Conservation (phyloP, 495 filamentous ascomycete species). For the Neurospora pannonica region DNA sequence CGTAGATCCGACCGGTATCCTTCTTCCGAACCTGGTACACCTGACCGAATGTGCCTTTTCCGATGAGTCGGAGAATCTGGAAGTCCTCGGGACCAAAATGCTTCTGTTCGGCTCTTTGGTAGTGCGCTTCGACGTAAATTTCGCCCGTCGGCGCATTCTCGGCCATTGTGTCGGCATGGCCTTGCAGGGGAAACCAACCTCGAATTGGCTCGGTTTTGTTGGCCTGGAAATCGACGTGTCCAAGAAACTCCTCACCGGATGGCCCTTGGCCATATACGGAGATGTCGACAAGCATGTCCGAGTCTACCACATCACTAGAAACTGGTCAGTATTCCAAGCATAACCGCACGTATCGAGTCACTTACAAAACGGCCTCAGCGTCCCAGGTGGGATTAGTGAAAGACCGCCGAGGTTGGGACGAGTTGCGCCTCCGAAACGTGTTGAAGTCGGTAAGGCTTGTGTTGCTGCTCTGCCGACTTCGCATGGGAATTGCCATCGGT, state of each 20-base stretch:
- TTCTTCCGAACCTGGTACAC: constrained; percentile 99
- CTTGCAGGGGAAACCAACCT: constrained; percentile 76
- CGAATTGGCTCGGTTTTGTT: constrained; percentile 54
- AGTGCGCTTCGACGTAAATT: constrained; percentile 75
- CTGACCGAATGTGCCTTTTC: constrained; percentile 98
- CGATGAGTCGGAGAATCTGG: constrained; percentile 89
- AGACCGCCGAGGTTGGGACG: constrained; percentile 33
- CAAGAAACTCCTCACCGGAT: constrained; percentile 81
- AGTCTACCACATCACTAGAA: constrained; percentile 82
- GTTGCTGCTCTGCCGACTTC: constrained; percentile 87
- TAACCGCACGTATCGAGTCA: constrained; percentile 3
- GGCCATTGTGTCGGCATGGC: constrained; percentile 43
- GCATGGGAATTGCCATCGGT: constrained; percentile 91
- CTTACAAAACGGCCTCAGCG: constrained; percentile 91
- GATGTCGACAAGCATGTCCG: constrained; percentile 83
- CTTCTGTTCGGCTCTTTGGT: constrained; percentile 82
- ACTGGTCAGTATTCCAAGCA: constrained; percentile 22
- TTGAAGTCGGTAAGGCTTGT: constrained; percentile 67
- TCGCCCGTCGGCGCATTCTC: constrained; percentile 71
- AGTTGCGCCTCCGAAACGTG: constrained; percentile 50
- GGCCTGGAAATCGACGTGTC: constrained; percentile 73
- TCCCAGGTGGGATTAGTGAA: constrained; percentile 92
- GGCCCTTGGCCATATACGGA: constrained; percentile 81
- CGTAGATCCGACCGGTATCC: constrained; percentile 91
- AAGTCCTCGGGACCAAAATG: constrained; percentile 97